Percentiles rank a stretch among this genome's conserved stretches.
Evolutionary conservation across 2,329 filamentous ascomycete genomes (phyloP).

Genomic region (Lachnellula hyalina): DNA sequence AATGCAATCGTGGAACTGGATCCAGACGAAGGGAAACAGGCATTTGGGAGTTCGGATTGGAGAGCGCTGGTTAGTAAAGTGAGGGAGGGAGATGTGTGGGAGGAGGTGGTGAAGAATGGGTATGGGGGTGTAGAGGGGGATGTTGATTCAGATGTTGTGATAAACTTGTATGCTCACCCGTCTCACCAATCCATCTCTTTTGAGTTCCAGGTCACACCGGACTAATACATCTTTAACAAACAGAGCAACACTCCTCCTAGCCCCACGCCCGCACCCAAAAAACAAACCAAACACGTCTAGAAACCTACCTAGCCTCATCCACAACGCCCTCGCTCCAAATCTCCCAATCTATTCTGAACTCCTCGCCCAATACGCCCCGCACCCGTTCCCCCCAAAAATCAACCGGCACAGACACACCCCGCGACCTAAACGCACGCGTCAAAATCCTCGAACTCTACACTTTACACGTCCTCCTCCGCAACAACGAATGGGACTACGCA

Average conservation of each 20-base stretch:
- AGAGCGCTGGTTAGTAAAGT: slow-evolving; percentile 76
- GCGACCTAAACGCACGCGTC: slow-evolving; percentile 76
- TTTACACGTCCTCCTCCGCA: slow-evolving; percentile 86
- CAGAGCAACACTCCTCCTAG: slow-evolving; percentile 83
- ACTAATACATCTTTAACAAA: slow-evolving; percentile 15
- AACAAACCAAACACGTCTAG: slow-evolving; percentile 80
- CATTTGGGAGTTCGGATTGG: slow-evolving; percentile 84
- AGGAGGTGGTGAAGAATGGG: slow-evolving; percentile 80
- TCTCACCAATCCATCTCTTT: background rate
- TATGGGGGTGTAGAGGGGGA: slow-evolving; percentile 86
- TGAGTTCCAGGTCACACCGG: slow-evolving; percentile 8
- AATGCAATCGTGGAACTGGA: slow-evolving; percentile 89
- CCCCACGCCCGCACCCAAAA: slow-evolving; percentile 81
- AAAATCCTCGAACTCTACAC: slow-evolving; percentile 95
- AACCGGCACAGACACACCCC: slow-evolving; percentile 71
- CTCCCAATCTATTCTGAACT: slow-evolving; percentile 48
- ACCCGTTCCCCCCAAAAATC: slow-evolving; percentile 50
- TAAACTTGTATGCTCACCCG: slow-evolving; percentile 61
- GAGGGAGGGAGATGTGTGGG: slow-evolving; percentile 88
- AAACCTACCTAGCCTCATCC: slow-evolving; percentile 79
- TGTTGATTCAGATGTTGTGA: slow-evolving; percentile 91
- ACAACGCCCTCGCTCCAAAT: slow-evolving; percentile 69
- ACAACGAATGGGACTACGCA: slow-evolving; percentile 94
- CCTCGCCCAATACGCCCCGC: slow-evolving; percentile 51
- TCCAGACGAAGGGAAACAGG: slow-evolving; percentile 80